Evolutionary conservation across 2,329 filamentous ascomycete genomes (phyloP).

Genomic region (Ilyonectria destructans): DNA sequence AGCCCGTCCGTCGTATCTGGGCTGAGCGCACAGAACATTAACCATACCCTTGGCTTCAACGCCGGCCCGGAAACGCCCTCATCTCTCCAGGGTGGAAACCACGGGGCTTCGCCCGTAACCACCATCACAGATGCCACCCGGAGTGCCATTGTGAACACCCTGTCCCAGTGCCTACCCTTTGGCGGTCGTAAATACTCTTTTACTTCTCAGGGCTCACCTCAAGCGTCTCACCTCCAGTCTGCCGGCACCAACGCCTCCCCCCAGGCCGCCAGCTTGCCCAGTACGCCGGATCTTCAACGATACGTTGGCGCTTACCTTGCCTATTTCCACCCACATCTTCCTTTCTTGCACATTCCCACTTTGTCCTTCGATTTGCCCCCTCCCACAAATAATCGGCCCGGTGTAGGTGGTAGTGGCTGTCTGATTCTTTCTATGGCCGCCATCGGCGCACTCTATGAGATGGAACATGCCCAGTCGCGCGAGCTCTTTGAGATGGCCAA

Average conservation of each 20-base stretch:
- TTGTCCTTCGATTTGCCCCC: slow-evolving; percentile 89
- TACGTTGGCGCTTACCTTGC: slow-evolving; percentile 92
- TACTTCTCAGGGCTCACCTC: slow-evolving; percentile 68
- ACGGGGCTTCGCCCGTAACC: slow-evolving; percentile 72
- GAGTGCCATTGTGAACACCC: slow-evolving; percentile 72
- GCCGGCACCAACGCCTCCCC: slow-evolving; percentile 66
- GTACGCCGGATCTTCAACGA: slow-evolving; percentile 88
- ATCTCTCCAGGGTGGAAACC: slow-evolving; percentile 77
- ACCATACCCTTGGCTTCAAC: slow-evolving; percentile 76
- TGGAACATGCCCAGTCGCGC: slow-evolving; percentile 83
- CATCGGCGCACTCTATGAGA: slow-evolving; percentile 88
- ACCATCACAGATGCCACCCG: slow-evolving; percentile 78
- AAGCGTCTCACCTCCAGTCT: slow-evolving; percentile 68
- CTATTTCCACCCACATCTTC: slow-evolving; percentile 94
- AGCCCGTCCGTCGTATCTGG: slow-evolving; percentile 81
- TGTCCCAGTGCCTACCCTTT: slow-evolving; percentile 72
- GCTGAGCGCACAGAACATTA: slow-evolving; percentile 73
- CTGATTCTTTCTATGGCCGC: slow-evolving; percentile 87
- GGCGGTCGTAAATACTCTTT: slow-evolving; percentile 77
- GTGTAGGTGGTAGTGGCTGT: slow-evolving; percentile 86
- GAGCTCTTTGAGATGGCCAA: slow-evolving; percentile 94
- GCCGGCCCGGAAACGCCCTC: slow-evolving; percentile 81
- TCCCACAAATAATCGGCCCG: slow-evolving; percentile 74
- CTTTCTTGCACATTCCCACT: slow-evolving; percentile 94
- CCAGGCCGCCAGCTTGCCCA: slow-evolving; percentile 77